phyloP scores from a whole-genome alignment of 139 green algal genomes.

The Volvox africanus region DNA sequence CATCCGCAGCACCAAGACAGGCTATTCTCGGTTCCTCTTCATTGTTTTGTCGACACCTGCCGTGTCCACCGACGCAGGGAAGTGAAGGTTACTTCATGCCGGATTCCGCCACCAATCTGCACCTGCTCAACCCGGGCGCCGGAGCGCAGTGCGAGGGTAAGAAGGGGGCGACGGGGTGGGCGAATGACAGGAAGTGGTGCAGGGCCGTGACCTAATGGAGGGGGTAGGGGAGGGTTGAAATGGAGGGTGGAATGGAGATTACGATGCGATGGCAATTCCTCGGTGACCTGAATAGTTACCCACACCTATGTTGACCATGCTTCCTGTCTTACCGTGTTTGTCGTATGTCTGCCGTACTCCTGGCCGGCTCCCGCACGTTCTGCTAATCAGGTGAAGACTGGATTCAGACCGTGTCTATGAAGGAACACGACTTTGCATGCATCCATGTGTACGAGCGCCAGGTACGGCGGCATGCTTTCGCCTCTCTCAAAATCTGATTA shows the following conservation, averaged over 20 bases:
- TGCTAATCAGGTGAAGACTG: slow-evolving; percentile 37
- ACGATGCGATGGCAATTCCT: no score
- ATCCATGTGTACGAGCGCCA: slow-evolving; percentile 49
- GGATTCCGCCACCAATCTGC: slow-evolving; percentile 19
- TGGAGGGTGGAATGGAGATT: no score
- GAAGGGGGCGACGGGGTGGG: not conserved
- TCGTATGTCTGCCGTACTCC: not conserved
- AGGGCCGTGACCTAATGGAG: not conserved
- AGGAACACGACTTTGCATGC: slow-evolving; percentile 40
- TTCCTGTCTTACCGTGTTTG: not conserved
- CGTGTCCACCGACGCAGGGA: not conserved
- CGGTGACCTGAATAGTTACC: no score
- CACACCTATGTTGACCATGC: no score
- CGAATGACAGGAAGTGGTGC: not conserved
- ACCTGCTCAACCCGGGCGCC: slow-evolving; percentile 45
- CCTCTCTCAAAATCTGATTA: no score
- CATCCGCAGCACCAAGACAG: no score
- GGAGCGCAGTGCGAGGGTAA: slow-evolving; percentile 44
- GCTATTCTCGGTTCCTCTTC: no score
- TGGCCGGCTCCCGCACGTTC: not conserved
- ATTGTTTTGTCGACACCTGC: no score
- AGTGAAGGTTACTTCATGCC: slow-evolving; percentile 42
- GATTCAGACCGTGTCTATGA: slow-evolving; percentile 22
- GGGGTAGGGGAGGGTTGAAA: no score
- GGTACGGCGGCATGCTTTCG: not conserved